phyloP scores from a whole-genome alignment of 352 stramenopile genomes.

The Globisporangium camurandrum region DNA sequence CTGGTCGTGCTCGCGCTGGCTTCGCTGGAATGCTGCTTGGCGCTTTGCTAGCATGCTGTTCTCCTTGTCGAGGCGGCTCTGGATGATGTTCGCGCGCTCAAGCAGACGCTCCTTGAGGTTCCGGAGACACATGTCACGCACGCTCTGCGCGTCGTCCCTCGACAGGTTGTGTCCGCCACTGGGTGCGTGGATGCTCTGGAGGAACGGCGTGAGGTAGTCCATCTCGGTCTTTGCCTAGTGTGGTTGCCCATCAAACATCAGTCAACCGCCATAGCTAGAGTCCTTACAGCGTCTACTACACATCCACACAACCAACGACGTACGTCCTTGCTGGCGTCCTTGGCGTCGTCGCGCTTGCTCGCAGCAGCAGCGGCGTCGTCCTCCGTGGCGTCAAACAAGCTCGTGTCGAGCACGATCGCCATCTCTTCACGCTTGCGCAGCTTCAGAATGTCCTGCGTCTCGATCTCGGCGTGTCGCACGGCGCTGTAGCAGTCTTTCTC shows the following conservation, averaged over 20 bases:
- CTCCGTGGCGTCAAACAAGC: slow-evolving; percentile 74
- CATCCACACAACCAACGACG: slow-evolving; percentile 8
- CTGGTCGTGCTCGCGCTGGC: slow-evolving; percentile 87
- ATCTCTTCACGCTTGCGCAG: slow-evolving; percentile 85
- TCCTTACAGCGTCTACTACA: no score
- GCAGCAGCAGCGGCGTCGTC: slow-evolving; percentile 56
- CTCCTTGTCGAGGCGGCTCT: slow-evolving; percentile 89
- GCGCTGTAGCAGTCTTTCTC: slow-evolving; percentile 91
- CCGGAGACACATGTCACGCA: slow-evolving; percentile 87
- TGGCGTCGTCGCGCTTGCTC: slow-evolving; percentile 55
- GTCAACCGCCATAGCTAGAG: no score
- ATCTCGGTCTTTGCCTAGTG: slow-evolving; percentile 62
- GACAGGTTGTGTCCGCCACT: slow-evolving; percentile 27
- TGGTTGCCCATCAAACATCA: neutral
- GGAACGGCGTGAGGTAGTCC: slow-evolving; percentile 92
- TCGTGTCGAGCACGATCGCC: slow-evolving; percentile 75
- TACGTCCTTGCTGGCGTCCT: slow-evolving; percentile 62
- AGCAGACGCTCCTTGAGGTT: slow-evolving; percentile 91
- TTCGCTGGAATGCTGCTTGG: slow-evolving; percentile 90
- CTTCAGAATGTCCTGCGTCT: slow-evolving; percentile 89
- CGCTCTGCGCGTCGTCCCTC: slow-evolving; percentile 80
- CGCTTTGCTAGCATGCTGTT: slow-evolving; percentile 87
- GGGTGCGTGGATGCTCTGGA: slow-evolving; percentile 69
- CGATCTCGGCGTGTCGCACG: slow-evolving; percentile 79
- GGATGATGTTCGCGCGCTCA: slow-evolving; percentile 93